Evolutionary conservation across 306 rosid species (phyloP).

Genomic region (Cucurbita pepo): DNA sequence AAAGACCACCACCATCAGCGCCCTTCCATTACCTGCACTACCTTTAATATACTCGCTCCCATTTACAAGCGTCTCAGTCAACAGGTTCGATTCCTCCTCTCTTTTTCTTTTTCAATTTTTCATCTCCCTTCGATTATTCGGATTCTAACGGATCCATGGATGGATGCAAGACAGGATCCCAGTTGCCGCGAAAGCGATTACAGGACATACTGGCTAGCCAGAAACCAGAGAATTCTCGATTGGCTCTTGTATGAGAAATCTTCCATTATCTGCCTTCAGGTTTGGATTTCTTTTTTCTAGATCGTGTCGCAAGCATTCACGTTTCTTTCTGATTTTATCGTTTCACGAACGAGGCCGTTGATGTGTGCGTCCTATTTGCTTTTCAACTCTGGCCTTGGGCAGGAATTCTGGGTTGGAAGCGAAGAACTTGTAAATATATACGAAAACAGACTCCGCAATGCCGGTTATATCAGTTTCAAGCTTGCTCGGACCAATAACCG

Average conservation of each 20-base stretch:
- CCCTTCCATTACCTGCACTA: conserved; percentile 78
- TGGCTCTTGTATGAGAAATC: conserved; percentile 66
- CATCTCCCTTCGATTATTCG: too few relatives aligned
- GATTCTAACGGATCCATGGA: too few relatives aligned
- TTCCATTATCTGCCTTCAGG: conserved; percentile 98
- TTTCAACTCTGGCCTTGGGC: background rate
- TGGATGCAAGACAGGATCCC: conserved; percentile 35
- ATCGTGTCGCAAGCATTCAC: too few relatives aligned
- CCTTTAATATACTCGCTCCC: conserved; percentile 94
- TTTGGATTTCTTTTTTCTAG: conserved; percentile 8
- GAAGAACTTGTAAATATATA: conserved; percentile 74
- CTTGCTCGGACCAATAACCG: conserved; percentile 92
- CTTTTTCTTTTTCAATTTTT: background rate
- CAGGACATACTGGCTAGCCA: conserved; percentile 57
- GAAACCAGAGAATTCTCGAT: conserved; percentile 77
- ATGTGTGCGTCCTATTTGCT: background rate
- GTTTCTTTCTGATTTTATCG: background rate
- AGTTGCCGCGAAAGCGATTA: conserved; percentile 63
- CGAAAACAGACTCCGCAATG: conserved; percentile 55
- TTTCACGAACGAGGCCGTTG: background rate
- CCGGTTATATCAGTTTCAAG: conserved; percentile 66
- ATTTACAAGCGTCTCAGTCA: conserved; percentile 74
- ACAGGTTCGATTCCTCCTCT: conserved; percentile 23
- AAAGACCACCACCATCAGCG: conserved; percentile 46
- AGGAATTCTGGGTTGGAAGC: conserved; percentile 98